phyloP scores from a whole-genome alignment of 2,329 filamentous ascomycete species.

The Paecilomyces formosus region DNA sequence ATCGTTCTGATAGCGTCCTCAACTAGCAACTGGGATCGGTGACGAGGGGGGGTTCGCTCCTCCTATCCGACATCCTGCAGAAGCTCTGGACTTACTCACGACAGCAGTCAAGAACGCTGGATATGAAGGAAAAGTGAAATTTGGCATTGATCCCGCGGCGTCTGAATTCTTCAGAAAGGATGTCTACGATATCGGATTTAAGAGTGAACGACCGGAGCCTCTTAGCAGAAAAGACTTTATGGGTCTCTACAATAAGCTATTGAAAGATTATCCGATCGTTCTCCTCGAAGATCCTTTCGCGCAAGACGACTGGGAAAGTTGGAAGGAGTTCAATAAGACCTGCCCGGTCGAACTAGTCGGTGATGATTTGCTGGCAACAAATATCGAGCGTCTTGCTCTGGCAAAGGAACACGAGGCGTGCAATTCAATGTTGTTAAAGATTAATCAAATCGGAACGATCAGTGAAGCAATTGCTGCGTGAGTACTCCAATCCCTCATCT shows the following conservation, averaged over 20 bases:
- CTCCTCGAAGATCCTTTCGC: conserved; percentile 37
- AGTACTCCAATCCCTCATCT: conserved; percentile 4
- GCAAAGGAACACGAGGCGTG: conserved; percentile 32
- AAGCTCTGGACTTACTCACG: conserved; percentile 26
- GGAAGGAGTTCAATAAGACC: conserved; percentile 27
- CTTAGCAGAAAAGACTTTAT: conserved; percentile 17
- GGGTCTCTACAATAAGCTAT: conserved; percentile 22
- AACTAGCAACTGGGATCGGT: conserved; percentile 22
- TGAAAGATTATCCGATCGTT: conserved; percentile 31
- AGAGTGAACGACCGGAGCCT: conserved; percentile 13
- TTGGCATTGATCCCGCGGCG: conserved; percentile 37
- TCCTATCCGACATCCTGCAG: conserved; percentile 24
- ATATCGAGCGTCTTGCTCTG: conserved; percentile 25
- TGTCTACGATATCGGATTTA: conserved; percentile 33
- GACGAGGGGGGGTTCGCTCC: conserved; percentile 33
- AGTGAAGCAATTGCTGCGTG: conserved; percentile 34
- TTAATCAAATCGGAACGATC: conserved; percentile 39
- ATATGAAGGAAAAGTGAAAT: conserved; percentile 27
- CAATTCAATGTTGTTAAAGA: conserved; percentile 35
- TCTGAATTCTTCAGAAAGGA: conserved; percentile 29
- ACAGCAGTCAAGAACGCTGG: conserved; percentile 18
- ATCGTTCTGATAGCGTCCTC: background rate
- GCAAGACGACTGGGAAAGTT: conserved; percentile 33
- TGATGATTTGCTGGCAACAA: conserved; percentile 35
- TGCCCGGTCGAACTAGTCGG: conserved; percentile 32